Conservation (phyloP, 2,329 filamentous ascomycete genomes). For the Microascus cirrosus region DNA sequence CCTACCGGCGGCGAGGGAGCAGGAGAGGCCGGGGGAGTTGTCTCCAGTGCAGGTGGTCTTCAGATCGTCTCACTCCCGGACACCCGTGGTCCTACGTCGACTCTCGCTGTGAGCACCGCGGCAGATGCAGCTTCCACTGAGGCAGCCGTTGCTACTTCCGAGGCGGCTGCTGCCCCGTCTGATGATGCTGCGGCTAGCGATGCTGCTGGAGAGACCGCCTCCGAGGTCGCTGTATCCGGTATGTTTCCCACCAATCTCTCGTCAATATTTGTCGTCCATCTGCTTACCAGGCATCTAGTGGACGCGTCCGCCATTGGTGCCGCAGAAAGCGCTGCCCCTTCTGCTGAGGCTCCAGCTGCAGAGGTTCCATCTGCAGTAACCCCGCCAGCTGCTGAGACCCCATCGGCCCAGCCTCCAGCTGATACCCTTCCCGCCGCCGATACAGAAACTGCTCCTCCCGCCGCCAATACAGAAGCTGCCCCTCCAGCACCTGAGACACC, state of each 20-base stretch:
- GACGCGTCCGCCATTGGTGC: neutral
- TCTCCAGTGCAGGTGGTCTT: conserved; percentile 3
- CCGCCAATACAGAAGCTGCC: too few species aligned
- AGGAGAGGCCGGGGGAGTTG: neutral
- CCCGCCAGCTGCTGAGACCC: conserved; percentile 3
- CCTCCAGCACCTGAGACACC: too few species aligned
- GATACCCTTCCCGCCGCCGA: too few species aligned
- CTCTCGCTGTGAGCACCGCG: neutral
- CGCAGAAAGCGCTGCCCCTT: neutral
- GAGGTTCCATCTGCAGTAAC: too few species aligned
- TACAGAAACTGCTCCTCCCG: too few species aligned
- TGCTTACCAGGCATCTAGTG: neutral
- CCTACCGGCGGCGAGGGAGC: neutral
- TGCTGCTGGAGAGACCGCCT: neutral
- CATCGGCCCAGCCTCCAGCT: neutral
- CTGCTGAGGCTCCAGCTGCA: conserved; percentile 4
- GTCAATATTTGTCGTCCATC: neutral
- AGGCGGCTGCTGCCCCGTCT: neutral
- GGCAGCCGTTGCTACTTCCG: neutral
- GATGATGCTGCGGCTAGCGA: neutral
- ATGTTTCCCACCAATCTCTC: neutral
- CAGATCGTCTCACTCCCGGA: conserved; percentile 4
- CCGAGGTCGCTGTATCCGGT: neutral
- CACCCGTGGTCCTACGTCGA: neutral
- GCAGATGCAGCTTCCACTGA: neutral